Base-by-base conservation (phyloP, 2,329 filamentous ascomycete genomes). In the Diaporthe vexans region DNA sequence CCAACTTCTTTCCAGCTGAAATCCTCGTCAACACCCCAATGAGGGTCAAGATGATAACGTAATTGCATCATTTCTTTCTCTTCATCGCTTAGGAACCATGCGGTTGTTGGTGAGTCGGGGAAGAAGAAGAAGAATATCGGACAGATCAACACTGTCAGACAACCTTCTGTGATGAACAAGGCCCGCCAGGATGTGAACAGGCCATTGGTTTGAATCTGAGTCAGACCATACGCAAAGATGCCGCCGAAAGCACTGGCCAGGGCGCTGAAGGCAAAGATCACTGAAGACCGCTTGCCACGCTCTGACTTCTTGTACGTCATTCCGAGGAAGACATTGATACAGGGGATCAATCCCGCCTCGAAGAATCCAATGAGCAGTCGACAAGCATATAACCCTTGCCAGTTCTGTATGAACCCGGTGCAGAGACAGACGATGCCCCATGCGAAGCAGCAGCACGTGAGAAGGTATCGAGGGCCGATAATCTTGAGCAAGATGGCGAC, bases 191-290 rank as follows among this genome's bases (percentile, higher is more conserved):
- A 81, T 6, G 77, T 75, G 56, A 85, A 79, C 81, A 82, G 19
- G 8, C 81, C 80, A 26, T 74, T 75, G 9, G 79, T 80, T 10
- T 81, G 78, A 43, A 81, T 81, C 52, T 81, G 80, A 11, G 84
- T 83, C 29, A 85, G 82, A 8, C 81, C 85, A 29, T 81, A 83
- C 5, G 84, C 84, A 13, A 86, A 82, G n/a, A 86, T 78, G n/a
- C 85, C 84, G 4, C 83, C 83, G 72, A 86, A 85, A 9, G 83
- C 82, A 37, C 81, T 83, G 46, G 85, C 82, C 17, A 86, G 77
- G 24, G 83, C 82, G 72, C 83, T 84, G 37, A 83, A 83, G 5
- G 81, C 81, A 59, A 85, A 86, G 43, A 86, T 79, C 51, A 86
- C 80, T 48, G 83, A 82, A 19, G 81, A 78, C 37, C 84, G 70